These are phyloP conservation scores for Fonsecaea pedrosoi DNA, from an alignment of 2,329 filamentous ascomycete genomes.

Conservation along the genomic window DNA sequence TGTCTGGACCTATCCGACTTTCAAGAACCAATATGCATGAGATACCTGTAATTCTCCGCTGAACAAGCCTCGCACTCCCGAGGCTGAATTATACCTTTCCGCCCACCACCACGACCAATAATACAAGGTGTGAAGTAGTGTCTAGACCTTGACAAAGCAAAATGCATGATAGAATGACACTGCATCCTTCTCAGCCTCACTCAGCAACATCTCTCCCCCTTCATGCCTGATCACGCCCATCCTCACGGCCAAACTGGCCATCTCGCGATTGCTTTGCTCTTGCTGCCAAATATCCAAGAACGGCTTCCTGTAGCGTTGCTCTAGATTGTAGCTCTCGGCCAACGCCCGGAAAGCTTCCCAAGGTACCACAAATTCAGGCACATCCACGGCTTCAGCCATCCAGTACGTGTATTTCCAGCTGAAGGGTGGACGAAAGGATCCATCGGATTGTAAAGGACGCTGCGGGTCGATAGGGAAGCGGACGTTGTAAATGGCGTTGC, in stretches of 20 bases:
- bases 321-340: constrained; percentile 95
- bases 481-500: constrained; percentile 90
- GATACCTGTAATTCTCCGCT: not conserved
- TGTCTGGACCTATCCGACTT: not conserved
- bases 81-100: not conserved
- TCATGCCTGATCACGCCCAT: constrained; percentile 86
- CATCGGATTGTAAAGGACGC: constrained; percentile 77
- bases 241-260: constrained; percentile 87
- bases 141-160: constrained; percentile 91
- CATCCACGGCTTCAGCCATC: constrained; percentile 93
- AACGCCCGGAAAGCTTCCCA: constrained; percentile 97
- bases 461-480: constrained; percentile 69
- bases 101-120: not conserved
- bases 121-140: not conserved
- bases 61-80: not conserved
- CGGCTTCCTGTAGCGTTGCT: constrained; percentile 89
- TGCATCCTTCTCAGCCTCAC: constrained; percentile 88
- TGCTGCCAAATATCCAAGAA: constrained; percentile 92
- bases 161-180: constrained; percentile 88
- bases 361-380: constrained; percentile 96
- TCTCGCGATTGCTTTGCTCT: constrained; percentile 81
- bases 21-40: not conserved
- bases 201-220: constrained; percentile 71
- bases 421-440: constrained; percentile 90
- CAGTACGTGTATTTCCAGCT: constrained; percentile 99